Conservation (phyloP, 306 rosid genomes). For the cucumber (Cucumis sativus) region DNA sequence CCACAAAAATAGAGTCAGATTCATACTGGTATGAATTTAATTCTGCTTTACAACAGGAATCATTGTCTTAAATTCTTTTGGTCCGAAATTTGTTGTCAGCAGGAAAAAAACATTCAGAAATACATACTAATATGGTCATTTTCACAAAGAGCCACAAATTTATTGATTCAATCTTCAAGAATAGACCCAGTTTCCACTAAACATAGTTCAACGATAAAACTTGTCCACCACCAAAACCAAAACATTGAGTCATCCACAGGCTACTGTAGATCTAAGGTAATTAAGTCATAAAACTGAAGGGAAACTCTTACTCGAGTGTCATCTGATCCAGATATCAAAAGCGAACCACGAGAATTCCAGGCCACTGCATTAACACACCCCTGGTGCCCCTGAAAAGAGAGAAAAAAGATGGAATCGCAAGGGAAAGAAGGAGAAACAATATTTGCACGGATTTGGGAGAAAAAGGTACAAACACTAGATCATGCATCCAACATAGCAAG, state of each 20-base stretch:
- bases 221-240: background rate
- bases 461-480: background rate
- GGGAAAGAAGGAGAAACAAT: background rate
- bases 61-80: background rate
- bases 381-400: constrained; percentile 52
- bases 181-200: background rate
- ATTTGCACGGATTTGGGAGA: background rate
- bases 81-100: background rate
- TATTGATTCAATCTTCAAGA: background rate
- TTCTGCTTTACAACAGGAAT: background rate
- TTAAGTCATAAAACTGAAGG: background rate
- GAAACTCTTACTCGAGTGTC: constrained; percentile 57
- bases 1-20: background rate
- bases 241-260: background rate
- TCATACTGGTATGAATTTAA: background rate
- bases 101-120: background rate
- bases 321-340: constrained; percentile 92
- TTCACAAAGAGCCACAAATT: background rate
- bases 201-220: background rate
- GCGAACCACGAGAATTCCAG: constrained; percentile 83
- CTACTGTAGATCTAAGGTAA: background rate
- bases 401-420: too few species aligned
- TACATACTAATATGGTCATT: background rate
- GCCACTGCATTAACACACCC: constrained; percentile 94
- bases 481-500: background rate